Evolutionary conservation across 2,329 filamentous ascomycete species (phyloP).

Genomic region (Aspergillus fructus): DNA sequence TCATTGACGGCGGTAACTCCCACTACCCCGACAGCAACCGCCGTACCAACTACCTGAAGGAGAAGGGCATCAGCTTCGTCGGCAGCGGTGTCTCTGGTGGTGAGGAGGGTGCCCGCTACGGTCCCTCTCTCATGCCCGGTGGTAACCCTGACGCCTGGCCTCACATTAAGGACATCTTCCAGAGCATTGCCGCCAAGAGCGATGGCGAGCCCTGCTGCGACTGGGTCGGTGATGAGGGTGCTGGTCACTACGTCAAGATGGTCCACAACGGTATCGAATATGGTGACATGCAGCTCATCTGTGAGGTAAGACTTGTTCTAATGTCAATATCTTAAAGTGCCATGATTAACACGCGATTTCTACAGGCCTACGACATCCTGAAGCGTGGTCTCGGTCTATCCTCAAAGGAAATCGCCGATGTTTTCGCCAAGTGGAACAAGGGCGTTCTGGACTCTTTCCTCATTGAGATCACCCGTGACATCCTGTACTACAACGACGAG

Average conservation of each 20-base stretch:
- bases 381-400: slow-evolving; percentile 90
- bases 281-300: slow-evolving; percentile 99
- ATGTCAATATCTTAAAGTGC: neutral
- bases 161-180: slow-evolving; percentile 98
- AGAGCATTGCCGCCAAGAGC: slow-evolving; percentile 95
- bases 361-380: slow-evolving; percentile 97
- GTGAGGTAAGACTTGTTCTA: slow-evolving; percentile 66
- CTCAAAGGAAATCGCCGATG: slow-evolving; percentile 93
- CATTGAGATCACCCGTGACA: slow-evolving; percentile 97
- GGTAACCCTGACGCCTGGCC: slow-evolving; percentile 98
- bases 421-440: slow-evolving; percentile 96
- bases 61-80: slow-evolving; percentile 92
- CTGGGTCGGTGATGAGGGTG: slow-evolving; percentile 99
- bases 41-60: slow-evolving; percentile 80
- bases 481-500: slow-evolving; percentile 97
- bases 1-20: slow-evolving; percentile 99
- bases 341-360: neutral
- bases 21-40: slow-evolving; percentile 99
- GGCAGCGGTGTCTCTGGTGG: slow-evolving; percentile 97
- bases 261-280: slow-evolving; percentile 99
- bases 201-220: slow-evolving; percentile 97
- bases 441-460: slow-evolving; percentile 98
- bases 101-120: slow-evolving; percentile 98
- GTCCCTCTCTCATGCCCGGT: slow-evolving; percentile 97
- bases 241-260: slow-evolving; percentile 99